Evolutionary conservation across 2,329 filamentous ascomycete genomes (phyloP).

Genomic region (Venturia carpophila): DNA sequence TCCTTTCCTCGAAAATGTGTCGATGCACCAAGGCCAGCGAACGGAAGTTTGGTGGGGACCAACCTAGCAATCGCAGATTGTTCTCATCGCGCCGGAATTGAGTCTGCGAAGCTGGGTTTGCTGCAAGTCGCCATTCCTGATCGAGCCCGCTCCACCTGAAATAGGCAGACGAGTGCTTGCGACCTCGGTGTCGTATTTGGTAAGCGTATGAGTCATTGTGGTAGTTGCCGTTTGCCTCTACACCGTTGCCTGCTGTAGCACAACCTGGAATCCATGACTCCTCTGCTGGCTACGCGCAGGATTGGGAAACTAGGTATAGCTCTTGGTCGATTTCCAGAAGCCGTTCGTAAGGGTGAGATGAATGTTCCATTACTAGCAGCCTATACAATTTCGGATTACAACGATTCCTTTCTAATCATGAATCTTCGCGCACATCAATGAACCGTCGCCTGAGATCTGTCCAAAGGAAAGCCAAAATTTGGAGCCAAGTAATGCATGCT

Average conservation of each 20-base stretch:
- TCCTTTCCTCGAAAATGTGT: background rate
- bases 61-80: background rate
- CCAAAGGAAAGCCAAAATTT: too few species aligned
- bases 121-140: slow-evolving; percentile 6
- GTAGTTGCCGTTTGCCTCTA: background rate
- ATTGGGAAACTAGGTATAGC: background rate
- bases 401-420: background rate
- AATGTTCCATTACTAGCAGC: slow-evolving; percentile 1
- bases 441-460: too few species aligned
- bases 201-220: background rate
- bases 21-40: background rate
- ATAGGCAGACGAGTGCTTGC: slow-evolving; percentile 1
- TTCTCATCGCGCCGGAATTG: background rate
- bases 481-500: background rate
- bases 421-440: background rate
- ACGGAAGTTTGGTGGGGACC: background rate
- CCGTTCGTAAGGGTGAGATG: background rate
- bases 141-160: background rate
- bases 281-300: background rate
- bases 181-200: background rate
- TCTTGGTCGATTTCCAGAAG: background rate
- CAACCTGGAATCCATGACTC: background rate
- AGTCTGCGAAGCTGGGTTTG: background rate
- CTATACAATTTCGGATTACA: slow-evolving; percentile 11
- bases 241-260: background rate